Percentiles rank a stretch among this genome's conserved stretches.
These are phyloP conservation scores for Penicillium waksmanii DNA, from an alignment of 495 filamentous ascomycete species.

Conservation along the genomic window DNA sequence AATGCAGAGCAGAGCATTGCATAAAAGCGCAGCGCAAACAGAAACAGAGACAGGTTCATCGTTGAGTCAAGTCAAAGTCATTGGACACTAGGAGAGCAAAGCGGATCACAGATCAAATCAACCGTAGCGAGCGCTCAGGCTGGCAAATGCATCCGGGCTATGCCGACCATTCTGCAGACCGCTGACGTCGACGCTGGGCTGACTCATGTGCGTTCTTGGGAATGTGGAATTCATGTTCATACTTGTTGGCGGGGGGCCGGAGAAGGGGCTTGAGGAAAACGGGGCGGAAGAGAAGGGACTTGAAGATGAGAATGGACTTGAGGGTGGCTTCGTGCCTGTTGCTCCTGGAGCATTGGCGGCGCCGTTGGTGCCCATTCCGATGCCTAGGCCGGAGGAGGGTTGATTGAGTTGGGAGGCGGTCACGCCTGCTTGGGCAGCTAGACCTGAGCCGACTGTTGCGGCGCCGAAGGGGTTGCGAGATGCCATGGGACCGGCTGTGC, in stretches of 20 bases:
- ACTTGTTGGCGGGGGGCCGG: slow-evolving; percentile 17
- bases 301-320: not conserved
- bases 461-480: slow-evolving; percentile 44
- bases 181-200: slow-evolving; percentile 87
- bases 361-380: slow-evolving; percentile 25
- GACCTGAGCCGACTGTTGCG: slow-evolving; percentile 23
- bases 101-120: not conserved
- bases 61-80: not conserved
- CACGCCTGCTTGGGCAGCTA: slow-evolving; percentile 31
- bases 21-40: not conserved
- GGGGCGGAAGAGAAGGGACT: slow-evolving; percentile 9
- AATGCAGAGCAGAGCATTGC: not conserved
- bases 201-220: slow-evolving; percentile 67
- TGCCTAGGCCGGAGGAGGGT: slow-evolving; percentile 24
- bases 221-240: slow-evolving; percentile 15
- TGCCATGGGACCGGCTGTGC: slow-evolving; percentile 30
- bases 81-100: too few species aligned
- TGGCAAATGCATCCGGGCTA: slow-evolving; percentile 97
- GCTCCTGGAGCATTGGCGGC: slow-evolving; percentile 20
- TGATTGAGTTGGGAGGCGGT: slow-evolving; percentile 10
- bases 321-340: slow-evolving; percentile 18
- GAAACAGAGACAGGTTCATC: not conserved
- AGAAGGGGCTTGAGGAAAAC: slow-evolving; percentile 8
- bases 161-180: slow-evolving; percentile 77
- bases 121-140: slow-evolving; percentile 69